Evolutionary conservation across 768 basidiomycete genomes (phyloP), one percentile per base, ranked within the genome.

Genomic region (Psilocybe cubensis): DNA sequence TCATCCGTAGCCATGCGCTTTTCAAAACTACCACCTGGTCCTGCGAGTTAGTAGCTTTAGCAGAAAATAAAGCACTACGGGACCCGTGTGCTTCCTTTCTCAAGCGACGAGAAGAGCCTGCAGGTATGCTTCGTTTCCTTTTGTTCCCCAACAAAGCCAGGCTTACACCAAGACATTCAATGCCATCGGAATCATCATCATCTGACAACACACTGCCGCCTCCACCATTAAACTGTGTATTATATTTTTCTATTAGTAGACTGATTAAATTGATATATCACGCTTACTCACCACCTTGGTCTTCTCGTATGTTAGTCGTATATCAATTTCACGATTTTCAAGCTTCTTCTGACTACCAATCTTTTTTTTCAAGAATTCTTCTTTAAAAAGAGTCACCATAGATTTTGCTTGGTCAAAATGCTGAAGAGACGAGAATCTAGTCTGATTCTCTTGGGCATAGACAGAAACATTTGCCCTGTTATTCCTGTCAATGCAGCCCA

Each of bases 381-480:
- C 17, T 12, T 59, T 44, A 29, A 38, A 54, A 28, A 33, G 27
- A 5, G 35, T 4, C 9, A 31, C 23, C 18, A 56, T 9, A 2
- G 45, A 33, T 1, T n/a, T 10, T 6, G n/a, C 43, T 14, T 31
- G 43, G 23, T 59, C 47, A 29, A 55, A 28, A 35, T 55, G 24
- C 47, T 29, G 9, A 4, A 59, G 41, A 4, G 58, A 59, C 4
- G 54, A 59, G 18, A 24, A 59, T n/a, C 38, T 49, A 41, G 54
- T 41, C 23, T 51, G 41, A 23, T 21, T 56, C 25, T 56, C 58
- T 21, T 59, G 58, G 14, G 53, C 58, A 41, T 55, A 18, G 18
- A 47, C n/a, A 3, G 24, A 47, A 14, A 59, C 47, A 55, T 59
- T 59, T 11, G 54, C 27, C 58, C 54, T 56, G n/a, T 5, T 27